Base-by-base conservation (phyloP, 805 yeast genomes). In the Priceomyces carsonii region DNA sequence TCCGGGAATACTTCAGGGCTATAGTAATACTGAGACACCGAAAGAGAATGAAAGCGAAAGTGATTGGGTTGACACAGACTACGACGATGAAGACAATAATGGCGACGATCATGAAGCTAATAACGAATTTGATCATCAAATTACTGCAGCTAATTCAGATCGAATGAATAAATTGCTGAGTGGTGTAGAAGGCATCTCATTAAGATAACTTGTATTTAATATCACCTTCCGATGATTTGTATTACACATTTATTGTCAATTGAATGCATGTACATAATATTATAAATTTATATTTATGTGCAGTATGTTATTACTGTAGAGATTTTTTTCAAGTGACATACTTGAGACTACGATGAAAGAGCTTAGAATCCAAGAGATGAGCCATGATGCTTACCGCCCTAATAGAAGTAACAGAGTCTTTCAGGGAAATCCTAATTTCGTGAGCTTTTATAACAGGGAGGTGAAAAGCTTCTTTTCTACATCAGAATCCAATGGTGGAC, bases 1-100 rank as follows among this genome's bases (percentile, higher is more conserved):
- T 36, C 70, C 74, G 5, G 62, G 66, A 32, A 53, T 51, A 32
- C 61, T 48, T 40, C 48, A 52, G 19, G 38, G 32, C 18, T 45
- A 36, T 45, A 46, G 38, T 39, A 39, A 47, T 14, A 47, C 41
- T n/a, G 48, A 44, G 14, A 50, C 44, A 12, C 47, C 36, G 4
- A 26, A 35, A n/a, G 46, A 45, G 15, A 35, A 21, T 5, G 48
- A 46, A n/a, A 35, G 39, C 12, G 54, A 45, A 13, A 36, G 45
- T 20, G 55, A 50, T 14, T 48, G 53, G 53, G 46, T 43, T 4
- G 53, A 50, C 27, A 48, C 50, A n/a, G 53, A 50, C 18, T 44
- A 47, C 22, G 51, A 45, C 12, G 40, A 33, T 18, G 42, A 41
- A 26, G 24, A 29, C n/a, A 20, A 10, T 18, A 25, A 29, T 9